Percentiles rank a stretch among this genome's conserved stretches.
These are phyloP conservation scores for Apophysomyces sp. DNA, from an alignment of 371 early-diverging fungal genomes.

Conservation along the genomic window DNA sequence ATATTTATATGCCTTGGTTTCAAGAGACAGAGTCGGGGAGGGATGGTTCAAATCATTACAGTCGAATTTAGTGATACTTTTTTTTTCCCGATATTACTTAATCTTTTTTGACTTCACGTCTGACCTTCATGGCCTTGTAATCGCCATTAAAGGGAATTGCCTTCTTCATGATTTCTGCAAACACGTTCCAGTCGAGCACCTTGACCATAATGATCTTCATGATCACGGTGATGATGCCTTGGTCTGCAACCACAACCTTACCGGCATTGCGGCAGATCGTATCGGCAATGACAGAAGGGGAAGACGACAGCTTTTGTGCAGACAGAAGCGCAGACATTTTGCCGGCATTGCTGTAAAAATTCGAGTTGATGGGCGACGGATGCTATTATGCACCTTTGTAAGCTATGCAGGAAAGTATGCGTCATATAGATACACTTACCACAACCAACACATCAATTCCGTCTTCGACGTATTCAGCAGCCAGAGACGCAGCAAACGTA, in stretches of 20 bases:
- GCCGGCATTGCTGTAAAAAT: constrained; percentile 61
- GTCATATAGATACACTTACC: constrained; percentile 23
- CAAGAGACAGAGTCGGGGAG: too few relatives aligned
- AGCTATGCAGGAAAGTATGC: neutral
- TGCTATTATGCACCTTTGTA: constrained; percentile 28
- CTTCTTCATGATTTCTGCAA: constrained; percentile 52
- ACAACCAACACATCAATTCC: constrained; percentile 63
- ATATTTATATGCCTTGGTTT: too few relatives aligned
- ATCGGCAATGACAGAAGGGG: constrained; percentile 56
- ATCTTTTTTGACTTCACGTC: constrained; percentile 25
- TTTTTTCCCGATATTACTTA: neutral
- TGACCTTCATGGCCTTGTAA: constrained; percentile 52
- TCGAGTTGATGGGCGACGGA: constrained; percentile 61
- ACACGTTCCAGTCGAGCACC: constrained; percentile 50
- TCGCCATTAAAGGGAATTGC: constrained; percentile 49
- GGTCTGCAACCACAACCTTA: constrained; percentile 55
- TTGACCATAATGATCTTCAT: constrained; percentile 49
- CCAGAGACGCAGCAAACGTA: constrained; percentile 56
- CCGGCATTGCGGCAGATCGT: constrained; percentile 59
- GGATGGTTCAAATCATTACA: neutral
- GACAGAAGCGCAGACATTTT: constrained; percentile 50
- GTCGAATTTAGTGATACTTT: neutral
- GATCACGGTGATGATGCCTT: constrained; percentile 55
- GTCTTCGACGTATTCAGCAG: constrained; percentile 54
- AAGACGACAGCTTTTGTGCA: constrained; percentile 48